Base-by-base conservation (phyloP, 192 early-diverging fungal genomes). In the Backusella morwellensis region DNA sequence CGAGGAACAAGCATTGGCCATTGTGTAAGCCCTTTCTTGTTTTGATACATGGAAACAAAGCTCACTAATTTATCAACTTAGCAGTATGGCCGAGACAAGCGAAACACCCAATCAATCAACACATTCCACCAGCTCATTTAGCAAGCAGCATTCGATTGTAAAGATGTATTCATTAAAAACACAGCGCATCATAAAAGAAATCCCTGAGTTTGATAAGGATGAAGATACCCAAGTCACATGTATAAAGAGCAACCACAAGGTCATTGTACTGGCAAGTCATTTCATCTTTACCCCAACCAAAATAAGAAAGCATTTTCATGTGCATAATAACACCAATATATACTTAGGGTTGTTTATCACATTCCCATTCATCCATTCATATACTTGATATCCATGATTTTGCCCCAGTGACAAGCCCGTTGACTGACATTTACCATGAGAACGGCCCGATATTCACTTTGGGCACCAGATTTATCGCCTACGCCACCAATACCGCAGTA, bases 391-490 rank as follows among this genome's bases (percentile, higher is more conserved):
- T 85, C n/a, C 32, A 74, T 9, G 86, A 88, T 41, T 75, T 92
- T 12, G 40, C 75, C 14, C 74, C 75, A 19, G 32, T 70, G 74
- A 17, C 73, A 81, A 15, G 74, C 2, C 76, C 73, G 5, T 81
- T 92, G 76, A 82, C 83, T 5, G 92, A 93, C 68, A 84, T 86
- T 6, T 76, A 80, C 11, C 78, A 85, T 34, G 67, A 78, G 19
- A 83, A 79, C 17, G 47, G 79, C 7, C 74, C 83, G 1, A 80
- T 87, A 5, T 91, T 92, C 77, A 86, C 87, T 15, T 76, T 93
- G 9, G 93, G 94, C 12, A 79, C 90, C 15, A 84, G 92, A 41
- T 85, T 91, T 35, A 71, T 95, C 26, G 89, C 90, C 0, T 95
- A 94, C 80, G 91, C 92, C 11, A 91, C 94, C 0, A 89, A 85